Evolutionary conservation across 345 rosid species (phyloP).

Genomic region (Garcia nutans): DNA sequence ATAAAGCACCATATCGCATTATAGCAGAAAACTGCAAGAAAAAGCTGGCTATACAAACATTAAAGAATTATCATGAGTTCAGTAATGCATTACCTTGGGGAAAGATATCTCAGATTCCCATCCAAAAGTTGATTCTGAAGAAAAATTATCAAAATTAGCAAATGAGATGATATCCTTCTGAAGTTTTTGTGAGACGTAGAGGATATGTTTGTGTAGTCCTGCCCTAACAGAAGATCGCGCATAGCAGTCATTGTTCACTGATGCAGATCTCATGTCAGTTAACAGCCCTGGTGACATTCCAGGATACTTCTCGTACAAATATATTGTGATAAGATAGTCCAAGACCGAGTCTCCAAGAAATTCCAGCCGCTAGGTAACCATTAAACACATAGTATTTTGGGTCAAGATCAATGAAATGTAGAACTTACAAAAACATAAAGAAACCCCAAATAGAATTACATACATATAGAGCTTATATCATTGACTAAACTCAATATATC

Average conservation of each 20-base stretch:
- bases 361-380: conserved; percentile 69
- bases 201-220: conserved; percentile 65
- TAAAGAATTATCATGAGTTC: not conserved
- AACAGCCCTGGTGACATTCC: conserved; percentile 69
- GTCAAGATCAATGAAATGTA: not conserved
- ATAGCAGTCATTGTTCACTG: conserved; percentile 85
- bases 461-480: not conserved
- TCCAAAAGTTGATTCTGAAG: conserved; percentile 54
- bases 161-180: conserved; percentile 45
- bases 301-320: conserved; percentile 58
- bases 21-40: not conserved
- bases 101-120: conserved; percentile 75
- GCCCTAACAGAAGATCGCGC: conserved; percentile 58
- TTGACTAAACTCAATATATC: not conserved
- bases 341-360: conserved; percentile 89
- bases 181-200: conserved; percentile 66
- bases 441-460: not conserved
- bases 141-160: conserved; percentile 25
- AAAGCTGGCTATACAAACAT: not conserved
- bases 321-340: conserved; percentile 68
- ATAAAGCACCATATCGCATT: too few species aligned
- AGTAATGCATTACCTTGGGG: conserved; percentile 59
- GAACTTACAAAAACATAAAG: not conserved
- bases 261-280: conserved; percentile 92
- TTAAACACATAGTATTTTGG: not conserved